A percentile compares a stretch with the other conserved stretches of the same genome.
phyloP scores from a whole-genome alignment of 768 basidiomycete species.

The Hericium coralloides region DNA sequence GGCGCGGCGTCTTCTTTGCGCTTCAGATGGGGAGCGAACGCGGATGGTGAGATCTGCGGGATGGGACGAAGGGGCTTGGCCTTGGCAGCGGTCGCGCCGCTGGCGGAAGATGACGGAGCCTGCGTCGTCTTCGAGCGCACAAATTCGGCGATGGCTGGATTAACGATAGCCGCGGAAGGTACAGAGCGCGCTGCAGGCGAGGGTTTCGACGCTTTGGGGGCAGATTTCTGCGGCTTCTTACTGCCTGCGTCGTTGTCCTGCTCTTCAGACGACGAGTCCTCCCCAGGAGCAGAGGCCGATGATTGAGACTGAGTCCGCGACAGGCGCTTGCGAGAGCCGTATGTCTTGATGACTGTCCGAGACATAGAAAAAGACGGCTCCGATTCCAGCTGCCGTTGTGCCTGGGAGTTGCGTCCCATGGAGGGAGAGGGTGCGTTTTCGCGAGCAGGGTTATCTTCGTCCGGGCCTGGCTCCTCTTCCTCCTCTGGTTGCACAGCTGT shows the following conservation, averaged over 20 bases:
- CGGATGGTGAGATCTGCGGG: slow-evolving; percentile 1
- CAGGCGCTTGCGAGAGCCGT: no score
- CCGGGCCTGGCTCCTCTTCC: not conserved
- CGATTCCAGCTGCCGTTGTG: no score
- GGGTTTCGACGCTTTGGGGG: no score
- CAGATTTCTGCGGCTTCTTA: no score
- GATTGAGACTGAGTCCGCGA: no score
- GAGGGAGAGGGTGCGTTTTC: not conserved
- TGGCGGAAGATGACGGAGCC: not conserved
- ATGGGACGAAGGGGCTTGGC: not conserved
- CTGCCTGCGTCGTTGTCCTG: no score
- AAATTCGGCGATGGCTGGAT: not conserved
- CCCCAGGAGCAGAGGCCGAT: no score
- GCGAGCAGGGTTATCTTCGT: not conserved
- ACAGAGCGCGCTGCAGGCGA: no score
- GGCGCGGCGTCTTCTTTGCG: not conserved
- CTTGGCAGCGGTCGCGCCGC: not conserved
- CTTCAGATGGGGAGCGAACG: not conserved
- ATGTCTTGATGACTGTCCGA: no score
- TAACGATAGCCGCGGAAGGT: not conserved
- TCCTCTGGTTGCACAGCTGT: no score
- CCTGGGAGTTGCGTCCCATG: not conserved
- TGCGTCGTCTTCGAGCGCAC: not conserved
- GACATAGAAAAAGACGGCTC: no score
- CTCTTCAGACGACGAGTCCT: no score